These are phyloP conservation scores for Dictyostelium capitatum DNA, from an alignment of 78 protist species.

Conservation along the genomic window DNA sequence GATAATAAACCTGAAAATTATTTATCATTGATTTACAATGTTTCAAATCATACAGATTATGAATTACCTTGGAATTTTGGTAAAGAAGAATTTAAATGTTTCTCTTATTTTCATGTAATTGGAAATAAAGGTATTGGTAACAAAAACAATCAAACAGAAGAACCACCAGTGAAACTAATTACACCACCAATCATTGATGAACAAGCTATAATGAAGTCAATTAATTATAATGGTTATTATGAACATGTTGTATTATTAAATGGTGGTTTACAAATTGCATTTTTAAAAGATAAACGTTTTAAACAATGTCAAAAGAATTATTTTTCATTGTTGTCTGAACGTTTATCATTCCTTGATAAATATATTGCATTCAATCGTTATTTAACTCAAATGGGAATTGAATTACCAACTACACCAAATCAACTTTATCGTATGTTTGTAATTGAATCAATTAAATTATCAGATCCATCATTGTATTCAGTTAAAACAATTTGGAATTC, in stretches of 20 bases:
- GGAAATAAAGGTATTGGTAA: neutral
- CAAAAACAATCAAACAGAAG: neutral
- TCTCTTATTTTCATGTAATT: neutral
- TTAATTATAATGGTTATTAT: neutral
- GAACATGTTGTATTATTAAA: neutral
- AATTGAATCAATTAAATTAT: constrained; percentile 20
- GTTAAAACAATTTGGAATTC: constrained; percentile 13
- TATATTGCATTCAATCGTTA: neutral
- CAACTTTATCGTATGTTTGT: neutral
- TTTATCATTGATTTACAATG: neutral
- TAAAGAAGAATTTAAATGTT: neutral
- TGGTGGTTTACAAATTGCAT: neutral
- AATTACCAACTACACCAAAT: neutral
- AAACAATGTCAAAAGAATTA: constrained; percentile 26
- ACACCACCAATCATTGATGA: neutral
- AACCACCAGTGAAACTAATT: neutral
- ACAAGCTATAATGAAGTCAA: neutral
- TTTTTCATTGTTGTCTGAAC: constrained; percentile 17
- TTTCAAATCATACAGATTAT: neutral
- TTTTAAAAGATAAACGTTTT: neutral
- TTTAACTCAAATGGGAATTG: neutral
- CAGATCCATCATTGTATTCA: constrained; percentile 42
- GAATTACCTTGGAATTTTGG: neutral
- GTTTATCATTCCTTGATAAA: constrained; percentile 19
- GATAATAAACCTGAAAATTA: neutral